These are phyloP conservation scores for Thraustotheca clavata DNA, from an alignment of 352 stramenopile species.

Conservation along the genomic window DNA sequence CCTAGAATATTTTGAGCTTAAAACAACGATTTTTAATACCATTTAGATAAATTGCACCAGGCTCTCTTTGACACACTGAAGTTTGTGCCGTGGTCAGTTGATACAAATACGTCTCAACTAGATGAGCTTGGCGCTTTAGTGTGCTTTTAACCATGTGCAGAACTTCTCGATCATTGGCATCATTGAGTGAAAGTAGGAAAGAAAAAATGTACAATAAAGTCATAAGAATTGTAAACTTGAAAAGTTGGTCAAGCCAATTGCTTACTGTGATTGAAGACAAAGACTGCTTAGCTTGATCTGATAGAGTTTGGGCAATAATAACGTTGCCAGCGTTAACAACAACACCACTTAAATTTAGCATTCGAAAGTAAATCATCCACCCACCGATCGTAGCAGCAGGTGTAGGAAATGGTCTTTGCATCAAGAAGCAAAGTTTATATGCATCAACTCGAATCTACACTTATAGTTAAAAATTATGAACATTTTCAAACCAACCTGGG, in stretches of 20 bases:
- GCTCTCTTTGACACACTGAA: constrained; percentile 26
- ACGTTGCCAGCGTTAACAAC: constrained; percentile 53
- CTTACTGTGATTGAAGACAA: background rate
- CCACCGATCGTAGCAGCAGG: constrained; percentile 43
- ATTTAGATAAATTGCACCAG: constrained; percentile 60
- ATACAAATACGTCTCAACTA: constrained; percentile 57
- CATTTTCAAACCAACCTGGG: background rate
- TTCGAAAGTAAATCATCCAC: constrained; percentile 48
- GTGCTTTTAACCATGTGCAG: constrained; percentile 26
- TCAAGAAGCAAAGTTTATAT: constrained; percentile 47
- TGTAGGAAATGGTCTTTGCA: constrained; percentile 52
- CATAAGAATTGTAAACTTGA: constrained; percentile 15
- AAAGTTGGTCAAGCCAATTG: constrained; percentile 15
- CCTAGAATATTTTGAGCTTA: constrained; percentile 19
- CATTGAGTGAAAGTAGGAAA: constrained; percentile 26
- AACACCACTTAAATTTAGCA: constrained; percentile 40
- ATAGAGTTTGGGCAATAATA: constrained; percentile 26
- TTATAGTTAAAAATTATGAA: constrained; percentile 16
- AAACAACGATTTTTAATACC: background rate
- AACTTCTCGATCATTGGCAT: constrained; percentile 31
- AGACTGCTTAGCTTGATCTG: background rate
- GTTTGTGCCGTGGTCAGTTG: constrained; percentile 28
- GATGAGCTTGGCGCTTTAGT: constrained; percentile 26
- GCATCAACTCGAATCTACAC: constrained; percentile 60
- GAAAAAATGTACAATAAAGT: constrained; percentile 25